Base-by-base conservation (phyloP, 768 basidiomycete genomes). In the Leccinum imitatum region DNA sequence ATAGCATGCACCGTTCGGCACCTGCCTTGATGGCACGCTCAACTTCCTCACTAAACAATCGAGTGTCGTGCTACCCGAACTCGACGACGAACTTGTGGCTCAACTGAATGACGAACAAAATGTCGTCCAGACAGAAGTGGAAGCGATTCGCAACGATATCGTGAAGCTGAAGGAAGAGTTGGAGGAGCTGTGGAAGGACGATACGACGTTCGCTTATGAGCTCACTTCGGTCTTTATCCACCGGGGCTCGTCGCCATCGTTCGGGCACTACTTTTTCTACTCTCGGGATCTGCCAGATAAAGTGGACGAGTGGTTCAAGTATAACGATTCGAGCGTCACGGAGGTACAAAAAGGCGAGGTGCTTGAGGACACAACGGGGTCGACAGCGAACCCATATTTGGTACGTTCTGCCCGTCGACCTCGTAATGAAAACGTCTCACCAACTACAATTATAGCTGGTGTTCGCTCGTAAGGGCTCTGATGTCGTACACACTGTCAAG, bases 211-310 rank as follows among this genome's bases (percentile, higher is more conserved):
- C 8, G 87, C 87, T 31, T 98, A 97, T 71, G 93, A 97, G 69
- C 82, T 98, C 48, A 93, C 92, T 0, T 91, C 93, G 10, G 96
- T 98, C 19, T 98, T 93, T 78, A 90, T 98, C 60, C 95, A 98
- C 73, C 88, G 95, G 30, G 95, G 95, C 52, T 83, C 87, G 56
- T 90, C 87, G 17, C 87, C 92, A 2, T 90, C 89, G 7, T 94
- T 86, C 76, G 94, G 94, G 3, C 95, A 97, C 71, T 97, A 97
- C 74, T 98, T 94, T 80, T 93, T 98, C 75, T 97, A 96, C 73
- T 92, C 95, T 57, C 83, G 94, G 44, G 82, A 93, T 71, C 79
- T 97, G 14, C 95, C 94, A 1, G 83, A 85, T 52, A 75, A 85
- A 23, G 87, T 87, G 11, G 89, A 97, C 59, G 80, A 82, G 48